Base-by-base conservation (phyloP, 1,284 basidiomycete genomes). In the Xerocomus amazonicus region DNA sequence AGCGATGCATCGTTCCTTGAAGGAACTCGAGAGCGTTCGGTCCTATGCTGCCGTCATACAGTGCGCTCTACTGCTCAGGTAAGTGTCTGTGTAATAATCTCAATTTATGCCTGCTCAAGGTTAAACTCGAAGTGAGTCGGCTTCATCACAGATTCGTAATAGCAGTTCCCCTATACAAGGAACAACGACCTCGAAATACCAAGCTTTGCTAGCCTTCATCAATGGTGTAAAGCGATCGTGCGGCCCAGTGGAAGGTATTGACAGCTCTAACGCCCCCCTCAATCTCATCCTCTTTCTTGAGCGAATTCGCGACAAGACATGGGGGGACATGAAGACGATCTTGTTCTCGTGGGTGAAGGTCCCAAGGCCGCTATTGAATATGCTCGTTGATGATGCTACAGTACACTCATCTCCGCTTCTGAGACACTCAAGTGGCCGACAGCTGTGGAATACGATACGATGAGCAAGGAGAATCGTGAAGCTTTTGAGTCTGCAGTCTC, bases 381-480 rank as follows among this genome's bases (percentile, higher is more conserved):
- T 45, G 28, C 44, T 36, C 39, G 14, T 32, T 35, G 23, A 19
- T 38, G 28, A n/a, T 10, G 32, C 40, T 40, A 45, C 57, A 92
- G 90, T 34, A 67, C 73, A 5, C 72, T 96, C 9, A 69, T 86
- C 14, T 65, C 71, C 36, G 78, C 81, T 3, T 76, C 88, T 2
- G 91, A 92, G 65, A 77, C 75, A 33, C 68, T 97, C 31, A 78
- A 81, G 26, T 97, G 93, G 93, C 94, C 94, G 3, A 79, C 79
- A 59, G 71, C 76, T 9, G 78, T 92, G 2, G 78, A 90, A 57
- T 91, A 89, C 58, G 60, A 71, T 8, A 57, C 74, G 1, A 74
- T 77, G 2, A 61, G 74, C 3, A 60, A 71, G 10, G 73, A 78
- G 19, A 73, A 83, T 43, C 73, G 85, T 45, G 73, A 72, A 39